phyloP scores from a whole-genome alignment of 139 green algal genomes.

The Coelastrella sp. region DNA sequence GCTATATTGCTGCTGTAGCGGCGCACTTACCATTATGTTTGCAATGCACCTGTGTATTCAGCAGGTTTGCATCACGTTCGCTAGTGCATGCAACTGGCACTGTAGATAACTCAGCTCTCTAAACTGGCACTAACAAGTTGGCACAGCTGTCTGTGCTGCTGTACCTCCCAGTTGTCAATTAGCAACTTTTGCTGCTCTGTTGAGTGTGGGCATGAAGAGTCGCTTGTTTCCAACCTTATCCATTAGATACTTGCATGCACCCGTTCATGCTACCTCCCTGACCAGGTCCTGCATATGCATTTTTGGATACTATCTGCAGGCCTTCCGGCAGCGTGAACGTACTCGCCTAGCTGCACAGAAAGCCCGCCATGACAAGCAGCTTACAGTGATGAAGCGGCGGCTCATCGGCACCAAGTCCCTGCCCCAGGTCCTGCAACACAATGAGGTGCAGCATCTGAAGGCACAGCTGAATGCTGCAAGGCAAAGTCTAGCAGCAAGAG shows the following conservation, averaged over 20 bases:
- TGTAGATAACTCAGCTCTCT: too few species aligned
- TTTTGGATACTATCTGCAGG: background rate
- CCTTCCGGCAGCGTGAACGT: background rate
- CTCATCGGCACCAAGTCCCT: background rate
- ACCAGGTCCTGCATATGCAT: too few species aligned
- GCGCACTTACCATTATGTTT: too few species aligned
- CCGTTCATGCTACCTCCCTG: too few species aligned
- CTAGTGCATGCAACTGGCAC: too few species aligned
- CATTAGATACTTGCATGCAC: too few species aligned
- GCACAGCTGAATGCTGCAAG: background rate
- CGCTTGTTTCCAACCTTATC: too few species aligned
- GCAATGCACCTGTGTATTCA: too few species aligned
- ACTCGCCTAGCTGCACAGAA: background rate
- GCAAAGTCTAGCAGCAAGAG: background rate
- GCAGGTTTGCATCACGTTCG: too few species aligned
- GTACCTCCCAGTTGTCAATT: background rate
- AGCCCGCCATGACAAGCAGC: background rate
- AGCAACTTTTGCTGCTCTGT: too few species aligned
- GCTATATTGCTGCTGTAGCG: background rate
- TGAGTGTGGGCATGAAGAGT: too few species aligned
- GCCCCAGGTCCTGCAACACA: conserved; percentile 4
- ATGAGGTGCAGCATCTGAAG: background rate
- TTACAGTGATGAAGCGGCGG: background rate
- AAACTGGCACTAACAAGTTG: too few species aligned
- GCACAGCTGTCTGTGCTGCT: background rate